Base-by-base conservation (phyloP, 1,284 basidiomycete genomes). In the Boletus semigastroideus region DNA sequence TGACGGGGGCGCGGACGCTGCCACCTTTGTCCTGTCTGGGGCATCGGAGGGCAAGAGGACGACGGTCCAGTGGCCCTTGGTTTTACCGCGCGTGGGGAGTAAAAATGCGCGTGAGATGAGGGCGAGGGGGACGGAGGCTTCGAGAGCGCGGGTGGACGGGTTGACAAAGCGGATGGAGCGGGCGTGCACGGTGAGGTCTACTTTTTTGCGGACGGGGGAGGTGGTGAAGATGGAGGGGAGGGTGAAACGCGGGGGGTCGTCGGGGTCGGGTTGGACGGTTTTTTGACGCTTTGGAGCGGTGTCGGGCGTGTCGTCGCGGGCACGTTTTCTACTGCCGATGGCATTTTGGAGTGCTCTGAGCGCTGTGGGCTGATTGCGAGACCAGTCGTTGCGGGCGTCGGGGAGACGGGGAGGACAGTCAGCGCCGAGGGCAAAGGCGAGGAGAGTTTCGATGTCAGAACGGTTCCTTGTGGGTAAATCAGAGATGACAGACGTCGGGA, bases 121-220 rank as follows among this genome's bases (percentile, higher is more conserved):
- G 9, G 75, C 64, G 28, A 82, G 70, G 0, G 79, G 75, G 42
- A 83, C 65, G 17, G 72, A 70, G 0, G 76, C 70, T 56, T 84
- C 79, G 19, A 77, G 58, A 16, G 67, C 68, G 46, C 73, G 69
- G 0, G 79, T 77, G 2, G 69, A 57, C 1, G 80, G 70, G 61
- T 83, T 73, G 14, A 71, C 67, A 56, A 88, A 76, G 5, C 71
- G 73, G 42, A 87, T 72, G 6, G 77, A 72, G 17, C 70, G 67
- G 14, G 67, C 59, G 57, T 79, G 75, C 38, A 86, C 68, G 14
- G 76, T 77, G 56, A 88, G 75, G 59, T 87, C 78, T 20, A 84
- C 76, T 58, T 86, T 87, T 70, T 85, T 87, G 46, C 86, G 80
- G 38, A 87, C 64, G n/a, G 86, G 86, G 0, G 85, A 79, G 11